These are phyloP conservation scores for Trametes cinnabarina DNA, from an alignment of 768 basidiomycete species.

Conservation along the genomic window DNA sequence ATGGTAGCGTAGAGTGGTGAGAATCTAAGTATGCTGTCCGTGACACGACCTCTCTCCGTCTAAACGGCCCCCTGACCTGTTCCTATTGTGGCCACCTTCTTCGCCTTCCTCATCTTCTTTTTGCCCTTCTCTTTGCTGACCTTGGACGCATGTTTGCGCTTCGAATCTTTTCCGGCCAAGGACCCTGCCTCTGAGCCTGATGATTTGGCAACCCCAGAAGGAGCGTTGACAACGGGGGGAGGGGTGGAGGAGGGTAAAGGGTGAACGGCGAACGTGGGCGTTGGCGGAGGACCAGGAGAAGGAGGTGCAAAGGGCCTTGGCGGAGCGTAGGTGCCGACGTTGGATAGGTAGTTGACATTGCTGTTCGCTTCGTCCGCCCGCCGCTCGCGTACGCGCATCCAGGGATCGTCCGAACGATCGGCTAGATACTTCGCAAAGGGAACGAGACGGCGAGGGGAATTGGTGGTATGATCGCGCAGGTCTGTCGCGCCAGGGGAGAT, in stretches of 20 bases:
- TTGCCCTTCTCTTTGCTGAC: not conserved
- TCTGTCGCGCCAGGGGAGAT: not conserved
- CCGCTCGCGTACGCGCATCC: constrained; percentile 3
- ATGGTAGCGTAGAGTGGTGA: constrained; percentile 5
- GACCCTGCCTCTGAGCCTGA: not conserved
- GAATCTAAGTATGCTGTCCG: not conserved
- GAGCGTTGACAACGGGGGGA: not conserved
- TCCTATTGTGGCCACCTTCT: not conserved
- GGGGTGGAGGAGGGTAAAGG: not conserved
- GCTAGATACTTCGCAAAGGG: constrained; percentile 22
- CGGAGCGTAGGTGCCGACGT: constrained; percentile 15
- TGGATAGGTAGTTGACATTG: constrained; percentile 23
- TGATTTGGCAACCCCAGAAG: not conserved
- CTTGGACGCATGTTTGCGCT: constrained; percentile 9
- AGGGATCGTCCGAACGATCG: constrained; percentile 16
- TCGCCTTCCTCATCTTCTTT: constrained; percentile 4
- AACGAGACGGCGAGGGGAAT: not conserved
- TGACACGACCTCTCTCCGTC: not conserved
- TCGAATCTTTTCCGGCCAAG: not conserved
- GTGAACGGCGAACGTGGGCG: not conserved
- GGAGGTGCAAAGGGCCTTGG: constrained; percentile 3
- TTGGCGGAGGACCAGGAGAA: not conserved
- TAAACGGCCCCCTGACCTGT: not conserved
- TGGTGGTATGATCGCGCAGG: not conserved
- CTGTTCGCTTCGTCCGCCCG: not conserved